Evolutionary conservation across 1,284 basidiomycete species (phyloP), one percentile per base, ranked within the genome.

Genomic region (Leccinum fuscescens): DNA sequence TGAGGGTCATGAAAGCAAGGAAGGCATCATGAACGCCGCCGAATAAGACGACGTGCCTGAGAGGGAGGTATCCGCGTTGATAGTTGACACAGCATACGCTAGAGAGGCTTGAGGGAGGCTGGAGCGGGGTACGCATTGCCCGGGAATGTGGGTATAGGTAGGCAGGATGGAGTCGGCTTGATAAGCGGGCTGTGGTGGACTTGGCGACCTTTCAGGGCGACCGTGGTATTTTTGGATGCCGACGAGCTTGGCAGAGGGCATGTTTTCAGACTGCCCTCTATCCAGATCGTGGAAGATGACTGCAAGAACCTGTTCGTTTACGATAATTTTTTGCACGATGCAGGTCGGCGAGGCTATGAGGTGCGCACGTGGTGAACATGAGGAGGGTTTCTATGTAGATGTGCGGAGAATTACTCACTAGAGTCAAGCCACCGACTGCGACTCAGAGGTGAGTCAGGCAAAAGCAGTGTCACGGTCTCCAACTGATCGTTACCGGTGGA

Each of bases 231-330:
- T 81, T 72, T 83, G 82, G 69, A 82, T 81, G 48, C 79, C 80
- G 62, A 83, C 63, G 60, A 89, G 76, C 66, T 85, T 79, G 60
- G 83, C 86, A 37, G 81, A 79, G n/a, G 88, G 85, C 71, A 79
- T 74, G 61, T 72, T 67, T 62, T 78, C 74, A 48, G 78, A 77
- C 67, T 76, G 76, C 64, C 74, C 74, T 70, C 85, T 82, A 65
- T 86, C 83, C 64, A 92, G 76, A 64, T 88, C 83, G 72, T 90
- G 90, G 52, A 85, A 78, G 65, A 90, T 75, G 64, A 82, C 82
- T 51, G 88, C 80, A 52, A 89, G 74, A 15, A 83, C 79, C 64
- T 82, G 79, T 64, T 80, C 81, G 74, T 90, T 87, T 61, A 85
- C 80, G 59, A 84, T 75, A 63, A 91, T 77, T 75, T 89, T 84